Percentiles rank a stretch among this genome's conserved stretches.
phyloP scores from a whole-genome alignment of 768 basidiomycete genomes.

The Suillus placidus region DNA sequence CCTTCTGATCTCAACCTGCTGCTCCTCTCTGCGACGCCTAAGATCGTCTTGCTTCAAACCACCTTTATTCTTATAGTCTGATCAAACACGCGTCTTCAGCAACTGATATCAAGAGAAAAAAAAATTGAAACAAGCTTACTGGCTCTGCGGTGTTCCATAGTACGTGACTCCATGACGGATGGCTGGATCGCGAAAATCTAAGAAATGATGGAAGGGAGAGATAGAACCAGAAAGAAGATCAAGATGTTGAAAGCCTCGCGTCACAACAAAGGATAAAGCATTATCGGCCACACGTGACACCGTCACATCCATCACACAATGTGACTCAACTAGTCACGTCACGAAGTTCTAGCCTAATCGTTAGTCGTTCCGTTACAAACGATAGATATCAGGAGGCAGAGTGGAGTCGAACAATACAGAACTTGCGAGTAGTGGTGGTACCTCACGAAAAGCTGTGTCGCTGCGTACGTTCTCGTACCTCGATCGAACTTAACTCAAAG shows the following conservation, averaged over 20 bases:
- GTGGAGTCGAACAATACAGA: neutral
- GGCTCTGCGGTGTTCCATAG: constrained; percentile 73
- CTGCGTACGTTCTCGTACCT: neutral
- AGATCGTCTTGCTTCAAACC: constrained; percentile 91
- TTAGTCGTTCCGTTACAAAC: neutral
- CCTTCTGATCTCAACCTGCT: constrained; percentile 97
- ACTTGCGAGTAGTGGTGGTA: neutral
- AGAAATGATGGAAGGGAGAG: constrained; percentile 16
- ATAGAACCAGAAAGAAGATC: constrained; percentile 13
- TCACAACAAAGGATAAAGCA: constrained; percentile 19
- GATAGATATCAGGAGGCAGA: neutral
- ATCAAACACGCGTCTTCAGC: constrained; percentile 41
- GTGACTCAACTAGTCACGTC: constrained; percentile 26
- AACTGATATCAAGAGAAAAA: constrained; percentile 18
- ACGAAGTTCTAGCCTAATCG: constrained; percentile 9
- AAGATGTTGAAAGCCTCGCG: constrained; percentile 19
- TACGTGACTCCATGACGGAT: constrained; percentile 60
- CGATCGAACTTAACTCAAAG: constrained; percentile 7
- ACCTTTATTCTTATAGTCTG: constrained; percentile 92
- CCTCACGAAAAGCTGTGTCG: neutral
- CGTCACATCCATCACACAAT: constrained; percentile 28
- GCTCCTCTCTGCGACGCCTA: constrained; percentile 94
- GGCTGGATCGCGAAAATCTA: constrained; percentile 12
- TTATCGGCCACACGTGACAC: constrained; percentile 15
- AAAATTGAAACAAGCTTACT: constrained; percentile 45